A percentile compares a stretch with the other conserved stretches of the same genome.
Conservation (phyloP, 2,329 filamentous ascomycete species). For the Beauveria sp. region DNA sequence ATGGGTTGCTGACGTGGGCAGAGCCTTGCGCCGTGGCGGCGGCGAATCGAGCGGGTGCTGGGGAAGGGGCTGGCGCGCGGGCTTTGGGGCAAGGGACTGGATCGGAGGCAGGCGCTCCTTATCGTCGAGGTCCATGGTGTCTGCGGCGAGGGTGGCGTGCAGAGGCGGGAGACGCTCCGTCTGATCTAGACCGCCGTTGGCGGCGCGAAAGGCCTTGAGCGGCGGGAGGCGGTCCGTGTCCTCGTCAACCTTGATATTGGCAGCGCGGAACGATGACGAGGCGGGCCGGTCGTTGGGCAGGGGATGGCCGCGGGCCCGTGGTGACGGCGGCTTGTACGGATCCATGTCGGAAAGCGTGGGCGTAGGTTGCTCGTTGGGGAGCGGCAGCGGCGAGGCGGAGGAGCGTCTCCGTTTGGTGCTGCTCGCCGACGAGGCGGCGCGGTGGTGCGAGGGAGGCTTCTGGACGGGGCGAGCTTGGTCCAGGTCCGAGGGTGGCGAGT, state of each 20-base stretch:
- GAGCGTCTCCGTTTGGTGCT: background rate
- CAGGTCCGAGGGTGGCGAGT: background rate
- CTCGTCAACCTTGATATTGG: background rate
- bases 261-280: constrained; percentile 2
- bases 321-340: background rate
- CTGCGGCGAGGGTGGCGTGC: constrained; percentile 3
- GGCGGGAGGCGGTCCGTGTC: constrained; percentile 7
- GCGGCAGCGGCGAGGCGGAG: constrained; percentile 7
- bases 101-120: constrained; percentile 7
- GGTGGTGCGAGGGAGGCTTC: constrained; percentile 4
- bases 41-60: constrained; percentile 1
- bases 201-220: constrained; percentile 1
- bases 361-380: background rate
- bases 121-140: constrained; percentile 8
- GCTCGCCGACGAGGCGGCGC: background rate
- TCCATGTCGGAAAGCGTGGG: background rate
- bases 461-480: background rate
- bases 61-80: background rate
- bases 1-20: background rate
- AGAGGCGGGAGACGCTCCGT: constrained; percentile 4
- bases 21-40: background rate
- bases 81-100: background rate
- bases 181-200: background rate
- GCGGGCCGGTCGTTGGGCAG: constrained; percentile 1
- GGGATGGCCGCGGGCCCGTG: background rate